These are phyloP conservation scores for Sphagnurus paluster DNA, from an alignment of 1,284 basidiomycete species.

Conservation along the genomic window DNA sequence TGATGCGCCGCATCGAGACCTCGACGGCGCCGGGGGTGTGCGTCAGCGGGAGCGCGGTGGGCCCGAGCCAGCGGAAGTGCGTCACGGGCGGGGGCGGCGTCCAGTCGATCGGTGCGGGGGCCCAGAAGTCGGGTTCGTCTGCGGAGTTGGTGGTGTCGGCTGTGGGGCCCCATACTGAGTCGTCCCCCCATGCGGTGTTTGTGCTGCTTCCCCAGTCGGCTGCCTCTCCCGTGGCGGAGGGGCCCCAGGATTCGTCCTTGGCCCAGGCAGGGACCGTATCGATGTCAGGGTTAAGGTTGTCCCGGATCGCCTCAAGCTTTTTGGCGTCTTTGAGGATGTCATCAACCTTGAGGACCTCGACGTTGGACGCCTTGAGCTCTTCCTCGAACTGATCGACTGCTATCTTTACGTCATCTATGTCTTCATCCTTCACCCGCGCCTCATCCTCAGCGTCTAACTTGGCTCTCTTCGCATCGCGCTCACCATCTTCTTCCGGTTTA, in stretches of 20 bases:
- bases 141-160: too few species aligned
- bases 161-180: neutral
- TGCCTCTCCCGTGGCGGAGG: neutral
- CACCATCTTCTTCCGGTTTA: neutral
- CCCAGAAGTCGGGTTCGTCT: slow-evolving; percentile 12
- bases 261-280: slow-evolving; percentile 14
- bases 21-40: slow-evolving; percentile 55
- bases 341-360: slow-evolving; percentile 18
- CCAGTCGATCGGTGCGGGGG: slow-evolving; percentile 14
- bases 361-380: slow-evolving; percentile 18
- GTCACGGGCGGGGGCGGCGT: slow-evolving; percentile 14
- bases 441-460: slow-evolving; percentile 9
- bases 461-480: slow-evolving; percentile 13
- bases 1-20: slow-evolving; percentile 48
- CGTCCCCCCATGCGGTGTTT: neutral
- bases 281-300: slow-evolving; percentile 14
- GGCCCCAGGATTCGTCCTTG: slow-evolving; percentile 4
- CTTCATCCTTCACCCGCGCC: slow-evolving; percentile 4
- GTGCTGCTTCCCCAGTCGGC: neutral
- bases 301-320: slow-evolving; percentile 10
- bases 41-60: slow-evolving; percentile 40
- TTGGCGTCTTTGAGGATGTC: slow-evolving; percentile 13
- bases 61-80: slow-evolving; percentile 38
- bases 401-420: slow-evolving; percentile 1
- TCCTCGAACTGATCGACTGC: slow-evolving; percentile 20